A percentile compares a stretch with the other conserved stretches of the same genome.
Conservation (phyloP, 495 filamentous ascomycete genomes). For the Xanthoparmelia taractica region DNA sequence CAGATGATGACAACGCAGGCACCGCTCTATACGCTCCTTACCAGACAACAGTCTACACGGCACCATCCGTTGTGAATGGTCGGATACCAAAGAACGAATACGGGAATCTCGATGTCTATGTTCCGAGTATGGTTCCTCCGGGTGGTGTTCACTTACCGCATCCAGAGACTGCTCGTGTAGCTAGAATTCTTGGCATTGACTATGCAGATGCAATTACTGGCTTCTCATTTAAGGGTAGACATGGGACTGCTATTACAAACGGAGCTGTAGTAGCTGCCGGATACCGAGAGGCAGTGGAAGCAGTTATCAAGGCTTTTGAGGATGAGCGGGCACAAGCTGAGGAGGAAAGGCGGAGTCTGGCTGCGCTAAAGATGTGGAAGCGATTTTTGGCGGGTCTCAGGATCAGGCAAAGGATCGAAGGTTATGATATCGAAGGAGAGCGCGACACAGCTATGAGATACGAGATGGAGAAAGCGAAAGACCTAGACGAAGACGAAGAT, state of each 20-base stretch:
- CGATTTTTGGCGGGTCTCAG: conserved; percentile 65
- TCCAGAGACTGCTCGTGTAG: conserved; percentile 61
- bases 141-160: conserved; percentile 68
- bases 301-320: conserved; percentile 55
- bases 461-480: conserved; percentile 22
- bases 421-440: conserved; percentile 51
- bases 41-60: conserved; percentile 56
- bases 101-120: conserved; percentile 86
- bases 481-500: conserved; percentile 26
- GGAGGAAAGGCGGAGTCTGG: conserved; percentile 45
- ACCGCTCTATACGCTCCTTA: conserved; percentile 31
- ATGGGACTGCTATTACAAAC: conserved; percentile 68
- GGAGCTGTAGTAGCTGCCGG: conserved; percentile 71
- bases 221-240: conserved; percentile 74
- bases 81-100: conserved; percentile 77
- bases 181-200: conserved; percentile 71
- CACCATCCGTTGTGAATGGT: conserved; percentile 65
- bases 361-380: conserved; percentile 66
- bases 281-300: conserved; percentile 60
- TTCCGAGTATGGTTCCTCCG: conserved; percentile 81
- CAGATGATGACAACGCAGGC: conserved; percentile 37
- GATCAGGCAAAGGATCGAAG: conserved; percentile 67
- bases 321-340: conserved; percentile 53
- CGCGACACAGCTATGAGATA: conserved; percentile 25
- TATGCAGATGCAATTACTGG: conserved; percentile 84